A percentile compares a stretch with the other conserved stretches of the same genome.
phyloP scores from a whole-genome alignment of 177 flowering plant species.

The Vitis hybrid region DNA sequence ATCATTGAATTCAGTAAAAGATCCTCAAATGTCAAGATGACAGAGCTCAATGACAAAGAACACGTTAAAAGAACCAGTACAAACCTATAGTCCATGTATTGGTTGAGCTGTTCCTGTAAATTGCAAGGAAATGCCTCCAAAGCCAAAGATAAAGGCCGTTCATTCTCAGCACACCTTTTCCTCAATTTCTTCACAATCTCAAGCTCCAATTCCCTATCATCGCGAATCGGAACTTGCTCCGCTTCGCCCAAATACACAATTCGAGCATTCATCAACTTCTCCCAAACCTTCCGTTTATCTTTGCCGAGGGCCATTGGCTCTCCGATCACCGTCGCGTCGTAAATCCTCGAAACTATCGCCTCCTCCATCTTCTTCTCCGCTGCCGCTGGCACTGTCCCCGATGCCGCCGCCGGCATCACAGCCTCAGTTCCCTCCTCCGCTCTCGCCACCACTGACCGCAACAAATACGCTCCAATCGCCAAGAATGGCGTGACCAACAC shows the following conservation, averaged over 20 bases:
- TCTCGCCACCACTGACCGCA: slow-evolving; percentile 46
- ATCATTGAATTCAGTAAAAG: too few species aligned
- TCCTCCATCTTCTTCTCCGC: slow-evolving; percentile 43
- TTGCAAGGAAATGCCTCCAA: slow-evolving; percentile 81
- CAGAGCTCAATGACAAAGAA: too few species aligned
- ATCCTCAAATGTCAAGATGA: neutral
- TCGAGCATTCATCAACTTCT: slow-evolving; percentile 84
- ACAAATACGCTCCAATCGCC: slow-evolving; percentile 41
- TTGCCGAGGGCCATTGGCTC: slow-evolving; percentile 92
- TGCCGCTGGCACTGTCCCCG: slow-evolving; percentile 10
- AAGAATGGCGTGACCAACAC: slow-evolving; percentile 56
- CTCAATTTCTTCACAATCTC: slow-evolving; percentile 72
- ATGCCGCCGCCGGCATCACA: slow-evolving; percentile 9
- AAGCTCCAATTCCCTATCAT: slow-evolving; percentile 86
- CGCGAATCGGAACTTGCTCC: slow-evolving; percentile 83
- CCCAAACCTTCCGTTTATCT: slow-evolving; percentile 88
- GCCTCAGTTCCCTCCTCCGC: slow-evolving; percentile 41
- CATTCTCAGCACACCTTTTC: slow-evolving; percentile 61
- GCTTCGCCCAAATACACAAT: slow-evolving; percentile 93
- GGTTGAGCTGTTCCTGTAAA: slow-evolving; percentile 73
- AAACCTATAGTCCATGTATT: slow-evolving; percentile 69
- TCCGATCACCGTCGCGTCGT: slow-evolving; percentile 90
- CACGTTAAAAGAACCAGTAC: neutral
- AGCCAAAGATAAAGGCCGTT: slow-evolving; percentile 67
- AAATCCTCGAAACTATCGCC: slow-evolving; percentile 65